phyloP scores from a whole-genome alignment of 2,329 filamentous ascomycete genomes.

The Monosporascus sp. region DNA sequence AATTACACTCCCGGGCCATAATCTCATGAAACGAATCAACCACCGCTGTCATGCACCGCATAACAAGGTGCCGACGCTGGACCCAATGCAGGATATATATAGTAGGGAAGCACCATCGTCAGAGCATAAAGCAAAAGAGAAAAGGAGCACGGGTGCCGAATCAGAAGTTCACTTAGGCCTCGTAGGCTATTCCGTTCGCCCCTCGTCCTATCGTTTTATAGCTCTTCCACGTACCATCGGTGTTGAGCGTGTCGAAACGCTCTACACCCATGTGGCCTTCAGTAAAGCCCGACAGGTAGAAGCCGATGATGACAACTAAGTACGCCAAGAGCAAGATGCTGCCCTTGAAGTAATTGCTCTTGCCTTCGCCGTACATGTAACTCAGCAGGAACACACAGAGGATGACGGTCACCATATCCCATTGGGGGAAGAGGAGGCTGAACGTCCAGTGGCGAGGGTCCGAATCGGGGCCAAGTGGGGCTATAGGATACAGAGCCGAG shows the following conservation, averaged over 20 bases:
- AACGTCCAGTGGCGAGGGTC: slow-evolving; percentile 60
- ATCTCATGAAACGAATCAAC: too few relatives aligned
- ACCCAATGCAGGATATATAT: too few relatives aligned
- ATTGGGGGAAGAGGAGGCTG: slow-evolving; percentile 91
- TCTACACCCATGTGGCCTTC: slow-evolving; percentile 35
- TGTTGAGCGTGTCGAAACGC: slow-evolving; percentile 50
- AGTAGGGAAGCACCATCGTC: too few relatives aligned
- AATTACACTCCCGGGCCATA: too few relatives aligned
- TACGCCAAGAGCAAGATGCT: slow-evolving; percentile 92
- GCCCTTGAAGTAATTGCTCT: slow-evolving; percentile 99
- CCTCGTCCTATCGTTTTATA: slow-evolving; percentile 51
- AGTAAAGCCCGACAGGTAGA: slow-evolving; percentile 70
- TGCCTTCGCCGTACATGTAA: slow-evolving; percentile 97
- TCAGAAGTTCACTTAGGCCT: slow-evolving; percentile 17
- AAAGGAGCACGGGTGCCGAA: too few relatives aligned
- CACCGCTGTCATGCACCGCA: too few relatives aligned
- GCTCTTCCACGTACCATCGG: slow-evolving; percentile 43
- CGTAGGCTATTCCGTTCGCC: slow-evolving; percentile 32
- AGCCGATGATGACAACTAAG: slow-evolving; percentile 84
- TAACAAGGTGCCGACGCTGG: too few relatives aligned
- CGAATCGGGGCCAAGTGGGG: slow-evolving; percentile 31
- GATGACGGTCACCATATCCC: slow-evolving; percentile 98
- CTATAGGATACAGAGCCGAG: slow-evolving; percentile 66
- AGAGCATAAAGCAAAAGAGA: too few relatives aligned
- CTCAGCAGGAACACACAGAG: slow-evolving; percentile 93